Evolutionary conservation across 495 filamentous ascomycete genomes (phyloP), one percentile per base, ranked within the genome.

Genomic region (Podospora tetraspora): DNA sequence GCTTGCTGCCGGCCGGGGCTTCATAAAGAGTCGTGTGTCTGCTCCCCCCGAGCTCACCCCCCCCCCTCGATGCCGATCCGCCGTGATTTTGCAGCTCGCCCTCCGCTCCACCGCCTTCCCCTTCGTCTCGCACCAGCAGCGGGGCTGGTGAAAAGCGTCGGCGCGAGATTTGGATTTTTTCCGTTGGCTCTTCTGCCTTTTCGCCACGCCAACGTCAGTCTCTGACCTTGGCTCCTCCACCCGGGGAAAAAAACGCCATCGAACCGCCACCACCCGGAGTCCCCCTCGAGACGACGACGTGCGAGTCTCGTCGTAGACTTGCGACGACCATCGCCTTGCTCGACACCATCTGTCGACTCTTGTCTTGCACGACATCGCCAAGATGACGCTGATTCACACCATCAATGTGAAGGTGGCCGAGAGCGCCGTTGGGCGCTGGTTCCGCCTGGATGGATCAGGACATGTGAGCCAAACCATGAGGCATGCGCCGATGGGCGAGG

Each of bases 361-460:
- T 16, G 10, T 22, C n/a, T 23, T 22, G n/a, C n/a, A n/a, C n/a
- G 22, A 56, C 58, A 43, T 25, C 43, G 63, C 58, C 68, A 74
- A 77, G 32, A 82, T 82, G 74, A 77, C 69, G 34, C 87, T 82
- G 83, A 74, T 85, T 67, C 79, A 86, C 24, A 76, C 79, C 32
- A 77, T 81, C 73, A 90, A 91, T 72, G 61, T 76, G 57, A 79
- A 76, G 73, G 79, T 90, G 69, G 88, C 86, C 66, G 70, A 75
- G 63, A 86, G 85, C 72, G 79, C 83, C 43, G 83, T 93, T 67
- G 91, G 91, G 61, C 81, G 83, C 63, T 92, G 88, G 82, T 94
- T 94, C 79, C 84, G 84, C 59, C 82, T 94, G 21, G 90, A 93
- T 69, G 87, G 87, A 72, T 91, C 84, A 32, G 90, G 91, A 68